phyloP scores from a whole-genome alignment of 1,284 basidiomycete genomes.

The Fomitopsis betulina region DNA sequence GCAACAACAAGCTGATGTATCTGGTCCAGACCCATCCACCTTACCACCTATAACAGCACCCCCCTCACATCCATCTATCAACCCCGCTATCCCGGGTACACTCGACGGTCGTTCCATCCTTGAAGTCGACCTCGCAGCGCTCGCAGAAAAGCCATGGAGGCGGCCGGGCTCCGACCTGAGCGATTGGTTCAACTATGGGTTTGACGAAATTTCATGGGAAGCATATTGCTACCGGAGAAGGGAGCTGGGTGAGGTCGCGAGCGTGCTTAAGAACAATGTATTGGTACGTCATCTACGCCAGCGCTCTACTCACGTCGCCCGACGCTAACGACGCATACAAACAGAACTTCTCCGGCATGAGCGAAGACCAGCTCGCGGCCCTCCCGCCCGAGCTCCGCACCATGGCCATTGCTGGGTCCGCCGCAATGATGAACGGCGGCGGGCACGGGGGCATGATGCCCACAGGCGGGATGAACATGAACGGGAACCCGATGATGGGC shows the following conservation, averaged over 20 bases:
- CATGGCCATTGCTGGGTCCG: constrained; percentile 78
- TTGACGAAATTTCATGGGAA: constrained; percentile 95
- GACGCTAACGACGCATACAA: not conserved
- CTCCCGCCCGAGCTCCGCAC: constrained; percentile 75
- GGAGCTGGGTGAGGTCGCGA: constrained; percentile 76
- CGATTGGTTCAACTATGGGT: constrained; percentile 99
- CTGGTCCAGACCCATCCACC: constrained; percentile 53
- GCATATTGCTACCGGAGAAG: constrained; percentile 85
- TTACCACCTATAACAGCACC: constrained; percentile 65
- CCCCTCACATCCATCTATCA: constrained; percentile 72
- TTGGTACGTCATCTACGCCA: constrained; percentile 46
- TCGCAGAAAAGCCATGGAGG: constrained; percentile 91
- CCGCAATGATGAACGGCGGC: constrained; percentile 61
- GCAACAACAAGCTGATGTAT: constrained; percentile 16
- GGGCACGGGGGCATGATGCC: constrained; percentile 52
- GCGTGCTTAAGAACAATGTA: constrained; percentile 73
- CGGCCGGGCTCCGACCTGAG: constrained; percentile 89
- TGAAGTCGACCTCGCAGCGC: constrained; percentile 80
- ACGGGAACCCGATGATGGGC: constrained; percentile 42
- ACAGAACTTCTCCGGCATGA: constrained; percentile 77
- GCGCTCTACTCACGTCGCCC: not conserved
- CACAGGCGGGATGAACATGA: constrained; percentile 32
- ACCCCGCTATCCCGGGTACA: constrained; percentile 61
- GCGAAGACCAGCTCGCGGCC: constrained; percentile 71
- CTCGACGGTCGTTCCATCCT: constrained; percentile 82